Conservation (phyloP, 306 rosid genomes). For the Mimosa pudica region DNA sequence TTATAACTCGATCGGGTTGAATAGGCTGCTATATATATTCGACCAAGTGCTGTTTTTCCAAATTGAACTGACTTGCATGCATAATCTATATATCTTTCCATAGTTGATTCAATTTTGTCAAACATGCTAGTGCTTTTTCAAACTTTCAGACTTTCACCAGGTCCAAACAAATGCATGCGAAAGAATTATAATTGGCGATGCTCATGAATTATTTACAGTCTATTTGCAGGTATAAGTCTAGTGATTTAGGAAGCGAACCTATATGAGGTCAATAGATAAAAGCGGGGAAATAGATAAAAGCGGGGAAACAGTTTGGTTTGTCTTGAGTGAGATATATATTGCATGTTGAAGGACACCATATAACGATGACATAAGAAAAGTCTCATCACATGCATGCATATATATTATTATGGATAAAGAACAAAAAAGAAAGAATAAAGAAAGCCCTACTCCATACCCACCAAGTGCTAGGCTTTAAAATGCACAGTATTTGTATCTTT, state of each 20-base stretch:
- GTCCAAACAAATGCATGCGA: neutral
- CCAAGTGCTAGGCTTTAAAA: conserved; percentile 4
- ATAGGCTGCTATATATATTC: neutral
- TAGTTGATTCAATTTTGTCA: conserved; percentile 20
- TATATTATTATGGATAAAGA: neutral
- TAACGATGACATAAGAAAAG: neutral
- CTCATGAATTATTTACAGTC: neutral
- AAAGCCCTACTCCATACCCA: neutral
- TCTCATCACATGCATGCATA: conserved; percentile 26
- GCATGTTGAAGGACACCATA: conserved; percentile 5
- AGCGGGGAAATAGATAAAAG: no score
- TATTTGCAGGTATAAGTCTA: neutral
- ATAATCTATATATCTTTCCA: neutral
- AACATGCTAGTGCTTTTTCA: conserved; percentile 11
- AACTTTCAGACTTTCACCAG: neutral
- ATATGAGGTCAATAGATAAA: conserved; percentile 6
- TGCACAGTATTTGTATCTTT: neutral
- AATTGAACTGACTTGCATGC: neutral
- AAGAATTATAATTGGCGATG: neutral
- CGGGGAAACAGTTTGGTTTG: neutral
- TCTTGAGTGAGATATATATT: conserved; percentile 1
- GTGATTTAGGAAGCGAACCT: conserved; percentile 6
- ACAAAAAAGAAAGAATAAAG: conserved; percentile 3
- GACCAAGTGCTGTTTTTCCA: conserved; percentile 2
- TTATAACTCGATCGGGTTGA: conserved; percentile 25